phyloP scores from a whole-genome alignment of 106 monocot species.

The Phalaenopsis equestris region DNA sequence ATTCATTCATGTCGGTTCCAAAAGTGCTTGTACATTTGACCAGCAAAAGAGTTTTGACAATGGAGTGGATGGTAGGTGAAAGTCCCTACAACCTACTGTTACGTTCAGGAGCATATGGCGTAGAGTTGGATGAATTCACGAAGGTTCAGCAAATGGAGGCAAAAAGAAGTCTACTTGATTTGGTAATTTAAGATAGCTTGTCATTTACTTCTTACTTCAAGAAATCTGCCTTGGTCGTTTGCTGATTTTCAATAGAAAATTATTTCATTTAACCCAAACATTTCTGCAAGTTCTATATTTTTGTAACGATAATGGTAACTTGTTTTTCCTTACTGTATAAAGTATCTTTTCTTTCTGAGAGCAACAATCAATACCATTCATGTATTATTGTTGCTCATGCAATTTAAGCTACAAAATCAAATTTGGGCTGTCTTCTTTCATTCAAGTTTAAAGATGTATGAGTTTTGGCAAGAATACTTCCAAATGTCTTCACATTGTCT shows the following conservation, averaged over 20 bases:
- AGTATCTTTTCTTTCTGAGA: neutral
- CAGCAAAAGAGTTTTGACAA: slow-evolving; percentile 71
- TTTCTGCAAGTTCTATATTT: neutral
- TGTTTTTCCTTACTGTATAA: neutral
- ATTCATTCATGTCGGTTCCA: slow-evolving; percentile 76
- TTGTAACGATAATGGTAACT: neutral
- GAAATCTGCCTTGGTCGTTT: neutral
- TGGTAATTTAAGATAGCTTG: slow-evolving; percentile 35
- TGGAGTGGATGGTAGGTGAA: slow-evolving; percentile 79
- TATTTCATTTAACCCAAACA: neutral
- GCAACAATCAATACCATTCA: neutral
- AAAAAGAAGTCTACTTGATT: slow-evolving; percentile 55
- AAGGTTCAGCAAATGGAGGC: slow-evolving; percentile 42
- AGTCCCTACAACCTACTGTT: slow-evolving; percentile 58
- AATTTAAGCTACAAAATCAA: neutral
- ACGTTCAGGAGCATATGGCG: slow-evolving; percentile 21
- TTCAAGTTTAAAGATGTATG: neutral
- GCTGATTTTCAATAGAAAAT: neutral
- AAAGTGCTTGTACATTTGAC: slow-evolving; percentile 57
- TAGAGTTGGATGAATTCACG: slow-evolving; percentile 13
- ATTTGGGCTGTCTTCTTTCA: neutral
- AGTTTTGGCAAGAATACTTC: neutral
- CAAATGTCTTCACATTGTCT: neutral
- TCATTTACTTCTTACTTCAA: neutral
- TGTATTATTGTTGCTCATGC: neutral